Base-by-base conservation (phyloP, 305 asterid species). In the Salvia sclarea region DNA sequence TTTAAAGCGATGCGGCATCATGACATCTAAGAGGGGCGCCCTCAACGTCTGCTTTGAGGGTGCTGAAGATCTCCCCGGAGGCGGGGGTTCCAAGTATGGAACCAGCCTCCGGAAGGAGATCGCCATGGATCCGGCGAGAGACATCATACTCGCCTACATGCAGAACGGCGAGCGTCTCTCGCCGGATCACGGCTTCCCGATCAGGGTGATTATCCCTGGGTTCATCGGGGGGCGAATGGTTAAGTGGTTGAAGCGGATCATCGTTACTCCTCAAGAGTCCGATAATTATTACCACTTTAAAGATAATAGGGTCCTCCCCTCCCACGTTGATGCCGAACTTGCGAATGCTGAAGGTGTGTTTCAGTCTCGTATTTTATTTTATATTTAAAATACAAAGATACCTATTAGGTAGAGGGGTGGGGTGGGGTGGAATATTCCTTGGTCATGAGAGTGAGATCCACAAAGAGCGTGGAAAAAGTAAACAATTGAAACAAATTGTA, bases 211-310 rank as follows among this genome's bases (percentile, higher is more conserved):
- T 0, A 89, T 94, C 41, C 98, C 98, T 0, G 98, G 97, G 1
- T 89, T 80, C 75, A 87, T 94, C 53, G 97, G 98, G 9, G n/a
- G n/a, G n/a, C n/a, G 98, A 63, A 91, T 94, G 98, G 98, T 94
- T 44, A 94, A 94, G 71, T 94, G 98, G 98, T 56, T 94, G 28
- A 88, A 85, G 75, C 61, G 97, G 0, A 91, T 94, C 0, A 64
- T 91, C 0, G 96, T 94, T 0, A 87, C 95, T 4, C 83, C 96
- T 0, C 24, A 73, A 17, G 97, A 94, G 16, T 88, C 96, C 0
- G 95, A 88, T 6, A 88, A 70, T 74, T 86, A 83, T 65, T 94
- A 94, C 44, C 98, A 94, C 53, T 91, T 16, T 37, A 87, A 70
- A 77, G 98, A 94, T 65, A 94, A 94, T 8, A 66, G 86, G 28